Evolutionary conservation across 2,329 filamentous ascomycete genomes (phyloP), one percentile per base, ranked within the genome.

Genomic region (Ceratocystis huliohia): DNA sequence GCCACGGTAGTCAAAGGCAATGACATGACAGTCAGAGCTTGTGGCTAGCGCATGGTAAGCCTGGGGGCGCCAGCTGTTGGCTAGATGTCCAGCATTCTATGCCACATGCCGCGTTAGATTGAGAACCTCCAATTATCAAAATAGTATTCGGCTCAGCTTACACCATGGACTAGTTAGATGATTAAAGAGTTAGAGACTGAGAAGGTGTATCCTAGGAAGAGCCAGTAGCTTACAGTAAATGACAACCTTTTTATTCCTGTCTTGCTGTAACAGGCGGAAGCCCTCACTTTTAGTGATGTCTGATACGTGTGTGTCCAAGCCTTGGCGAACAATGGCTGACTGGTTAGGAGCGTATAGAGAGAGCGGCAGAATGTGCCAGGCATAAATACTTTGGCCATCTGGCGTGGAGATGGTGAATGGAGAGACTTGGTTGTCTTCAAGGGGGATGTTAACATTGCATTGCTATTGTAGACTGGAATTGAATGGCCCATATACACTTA

Each of bases 1-100:
- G 5, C 92, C 92, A 20, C 92, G 88, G 75, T 96, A 96, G 78
- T 96, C 91, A 71, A 96, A 85, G 48, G 90, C 84, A n/a, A 96
- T 79, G 57, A 96, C 83, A 73, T 96, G 92, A 65, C 91, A 85
- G 0, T 82, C 82, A 1, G 88, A 88, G 2, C 86, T 84, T 64
- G 88, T 83, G 3, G 91, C 84, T 53, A 96, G 78, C 57, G 86
- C 82, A 71, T 91, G 89, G 74, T 95, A 95, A 66, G 85, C 88
- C 41, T 85, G 81, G 1, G 91, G 87, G 17, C 93, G 85, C 73
- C 86, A 82, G 68, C 84, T 85, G 74, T 95, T 89, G 20, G 88
- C 91, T 37, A 97, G 75, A 71, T 95, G 89, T 4, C 90, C 93
- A 44, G 91, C 91, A 74, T 96, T 97, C 80, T 89, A 1, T 41